These are phyloP conservation scores for Strobilomyces confusus DNA, from an alignment of 768 basidiomycete species.

Conservation along the genomic window DNA sequence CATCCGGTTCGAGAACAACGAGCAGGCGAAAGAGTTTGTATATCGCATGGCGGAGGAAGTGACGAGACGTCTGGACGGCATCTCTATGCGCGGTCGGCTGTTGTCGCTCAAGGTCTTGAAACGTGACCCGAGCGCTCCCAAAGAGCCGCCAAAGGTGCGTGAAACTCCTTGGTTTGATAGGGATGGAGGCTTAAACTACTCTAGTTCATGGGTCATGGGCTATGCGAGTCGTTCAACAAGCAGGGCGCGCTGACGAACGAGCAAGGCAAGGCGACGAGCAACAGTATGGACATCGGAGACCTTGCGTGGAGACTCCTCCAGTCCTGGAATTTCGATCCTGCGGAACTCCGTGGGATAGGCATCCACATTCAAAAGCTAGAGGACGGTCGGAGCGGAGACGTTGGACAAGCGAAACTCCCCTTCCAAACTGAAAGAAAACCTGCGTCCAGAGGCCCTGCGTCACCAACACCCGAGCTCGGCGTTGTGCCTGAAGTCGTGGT, in stretches of 20 bases:
- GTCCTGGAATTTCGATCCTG: slow-evolving; percentile 73
- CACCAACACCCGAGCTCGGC: slow-evolving; percentile 1
- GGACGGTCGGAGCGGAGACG: slow-evolving; percentile 32
- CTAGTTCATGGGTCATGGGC: slow-evolving; percentile 90
- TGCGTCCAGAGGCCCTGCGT: not conserved
- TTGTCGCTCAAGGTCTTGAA: slow-evolving; percentile 89
- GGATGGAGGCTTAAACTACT: not conserved
- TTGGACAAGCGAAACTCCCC: slow-evolving; percentile 57
- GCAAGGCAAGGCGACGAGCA: slow-evolving; percentile 68
- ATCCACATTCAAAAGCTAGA: slow-evolving; percentile 91
- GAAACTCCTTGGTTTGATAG: not conserved
- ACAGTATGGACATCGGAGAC: slow-evolving; percentile 65
- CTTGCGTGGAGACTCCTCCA: slow-evolving; percentile 74
- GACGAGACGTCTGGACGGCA: slow-evolving; percentile 59
- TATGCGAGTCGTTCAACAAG: slow-evolving; percentile 78
- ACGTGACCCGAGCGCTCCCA: slow-evolving; percentile 78
- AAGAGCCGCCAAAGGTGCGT: slow-evolving; percentile 85
- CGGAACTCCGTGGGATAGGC: slow-evolving; percentile 87
- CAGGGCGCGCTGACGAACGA: slow-evolving; percentile 56
- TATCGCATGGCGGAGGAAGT: slow-evolving; percentile 77
- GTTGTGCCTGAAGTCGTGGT: slow-evolving; percentile 22
- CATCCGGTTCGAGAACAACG: slow-evolving; percentile 82
- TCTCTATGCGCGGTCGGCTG: slow-evolving; percentile 66
- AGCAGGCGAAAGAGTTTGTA: slow-evolving; percentile 78
- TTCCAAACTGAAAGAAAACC: slow-evolving; percentile 40